These are phyloP conservation scores for Orbilia blumenaviensis DNA, from an alignment of 2,329 filamentous ascomycete genomes.

Conservation along the genomic window DNA sequence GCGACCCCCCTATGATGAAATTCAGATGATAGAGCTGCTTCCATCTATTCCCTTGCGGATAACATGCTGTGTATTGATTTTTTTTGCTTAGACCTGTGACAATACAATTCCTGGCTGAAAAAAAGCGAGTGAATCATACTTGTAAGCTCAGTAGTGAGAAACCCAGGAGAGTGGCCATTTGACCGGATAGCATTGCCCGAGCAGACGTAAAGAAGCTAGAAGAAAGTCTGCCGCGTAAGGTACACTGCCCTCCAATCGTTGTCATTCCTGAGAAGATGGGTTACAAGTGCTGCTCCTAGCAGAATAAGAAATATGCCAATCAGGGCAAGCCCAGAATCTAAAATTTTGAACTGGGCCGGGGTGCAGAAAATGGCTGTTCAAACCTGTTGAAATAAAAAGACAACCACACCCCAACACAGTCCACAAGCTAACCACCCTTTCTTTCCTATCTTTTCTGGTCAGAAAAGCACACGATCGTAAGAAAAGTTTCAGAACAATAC, in stretches of 20 bases:
- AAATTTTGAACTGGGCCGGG: constrained; percentile 35
- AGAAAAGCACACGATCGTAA: constrained; percentile 10
- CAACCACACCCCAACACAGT: constrained; percentile 50
- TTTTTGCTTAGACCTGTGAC: neutral
- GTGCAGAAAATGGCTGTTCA: constrained; percentile 32
- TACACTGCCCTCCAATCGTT: constrained; percentile 43
- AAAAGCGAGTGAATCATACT: constrained; percentile 29
- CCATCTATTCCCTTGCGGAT: neutral
- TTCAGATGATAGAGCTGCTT: neutral
- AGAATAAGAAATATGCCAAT: constrained; percentile 40
- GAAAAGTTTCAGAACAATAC: neutral
- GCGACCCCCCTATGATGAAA: neutral
- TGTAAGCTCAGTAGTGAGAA: neutral
- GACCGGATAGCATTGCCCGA: constrained; percentile 28
- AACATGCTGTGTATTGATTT: too few species aligned
- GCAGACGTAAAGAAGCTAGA: neutral
- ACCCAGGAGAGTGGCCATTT: constrained; percentile 5
- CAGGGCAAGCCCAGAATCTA: constrained; percentile 19
- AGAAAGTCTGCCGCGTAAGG: constrained; percentile 36
- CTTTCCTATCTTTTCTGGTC: neutral
- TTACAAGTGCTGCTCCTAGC: neutral
- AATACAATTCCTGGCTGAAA: neutral
- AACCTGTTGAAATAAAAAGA: constrained; percentile 40
- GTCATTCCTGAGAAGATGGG: neutral
- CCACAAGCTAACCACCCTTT: constrained; percentile 13